Conservation (phyloP, 2,329 filamentous ascomycete genomes). For the Zalaria sp. region DNA sequence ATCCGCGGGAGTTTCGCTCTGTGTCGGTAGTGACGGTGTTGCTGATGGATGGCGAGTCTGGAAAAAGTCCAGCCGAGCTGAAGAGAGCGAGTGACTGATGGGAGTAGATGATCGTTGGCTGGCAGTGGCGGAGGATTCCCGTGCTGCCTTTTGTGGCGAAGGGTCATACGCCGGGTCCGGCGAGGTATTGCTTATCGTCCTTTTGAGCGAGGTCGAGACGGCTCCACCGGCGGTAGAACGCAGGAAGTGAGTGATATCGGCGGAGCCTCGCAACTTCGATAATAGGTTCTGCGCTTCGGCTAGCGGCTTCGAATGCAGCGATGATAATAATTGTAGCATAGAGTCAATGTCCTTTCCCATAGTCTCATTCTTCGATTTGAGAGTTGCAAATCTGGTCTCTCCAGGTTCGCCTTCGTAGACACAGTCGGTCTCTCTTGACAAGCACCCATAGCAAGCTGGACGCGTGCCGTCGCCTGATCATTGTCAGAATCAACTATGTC, state of each 20-base stretch:
- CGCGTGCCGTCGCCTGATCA: too few species aligned
- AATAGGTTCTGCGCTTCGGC: slow-evolving; percentile 1
- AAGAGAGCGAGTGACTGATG: too few species aligned
- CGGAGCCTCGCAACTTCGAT: not conserved
- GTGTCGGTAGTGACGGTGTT: not conserved
- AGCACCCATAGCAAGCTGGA: too few species aligned
- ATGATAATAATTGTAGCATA: not conserved
- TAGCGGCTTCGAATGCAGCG: not conserved
- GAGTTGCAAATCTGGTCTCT: not conserved
- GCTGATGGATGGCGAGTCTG: not conserved
- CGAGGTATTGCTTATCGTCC: not conserved
- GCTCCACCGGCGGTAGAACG: too few species aligned
- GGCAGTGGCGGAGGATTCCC: too few species aligned
- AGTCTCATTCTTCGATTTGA: slow-evolving; percentile 1
- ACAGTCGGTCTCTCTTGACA: not conserved
- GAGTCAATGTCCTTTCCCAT: slow-evolving; percentile 1
- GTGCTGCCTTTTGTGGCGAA: too few species aligned
- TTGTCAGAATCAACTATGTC: too few species aligned
- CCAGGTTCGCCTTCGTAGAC: not conserved
- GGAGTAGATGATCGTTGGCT: too few species aligned
- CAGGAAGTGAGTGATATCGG: not conserved
- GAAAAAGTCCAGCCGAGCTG: too few species aligned
- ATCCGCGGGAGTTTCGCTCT: not conserved
- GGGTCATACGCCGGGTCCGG: too few species aligned
- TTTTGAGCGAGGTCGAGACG: not conserved